Conservation (phyloP, 257 asterid species). For the Solanum chiquidenum region DNA sequence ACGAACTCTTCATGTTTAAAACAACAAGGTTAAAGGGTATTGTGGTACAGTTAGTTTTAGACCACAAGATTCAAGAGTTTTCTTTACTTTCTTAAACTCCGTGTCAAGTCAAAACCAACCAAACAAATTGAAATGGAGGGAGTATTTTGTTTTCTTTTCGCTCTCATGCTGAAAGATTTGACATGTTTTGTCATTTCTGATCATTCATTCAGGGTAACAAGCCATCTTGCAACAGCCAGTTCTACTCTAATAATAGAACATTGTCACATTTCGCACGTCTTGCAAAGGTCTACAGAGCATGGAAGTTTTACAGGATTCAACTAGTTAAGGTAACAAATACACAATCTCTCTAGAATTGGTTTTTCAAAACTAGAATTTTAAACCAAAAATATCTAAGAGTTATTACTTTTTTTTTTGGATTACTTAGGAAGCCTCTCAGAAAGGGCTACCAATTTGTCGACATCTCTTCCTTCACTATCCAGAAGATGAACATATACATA, state of each 20-base stretch:
- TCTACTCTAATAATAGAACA: slow-evolving; percentile 76
- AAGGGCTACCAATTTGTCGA: slow-evolving; percentile 87
- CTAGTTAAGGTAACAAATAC: slow-evolving; percentile 53
- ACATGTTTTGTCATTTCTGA: background rate
- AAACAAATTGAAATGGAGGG: accelerated
- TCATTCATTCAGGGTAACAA: slow-evolving; percentile 60
- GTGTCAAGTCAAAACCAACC: background rate
- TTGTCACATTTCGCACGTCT: slow-evolving; percentile 67
- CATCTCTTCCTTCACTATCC: slow-evolving; percentile 92
- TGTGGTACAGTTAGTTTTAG: background rate
- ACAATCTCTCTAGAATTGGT: background rate
- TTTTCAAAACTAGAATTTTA: background rate
- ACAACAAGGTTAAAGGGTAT: background rate
- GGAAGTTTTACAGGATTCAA: slow-evolving; percentile 88
- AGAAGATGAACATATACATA: slow-evolving; percentile 51
- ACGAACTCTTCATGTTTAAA: background rate
- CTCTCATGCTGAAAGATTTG: background rate
- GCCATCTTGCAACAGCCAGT: slow-evolving; percentile 67
- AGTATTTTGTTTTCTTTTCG: background rate
- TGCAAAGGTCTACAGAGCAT: slow-evolving; percentile 78
- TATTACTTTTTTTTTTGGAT: background rate
- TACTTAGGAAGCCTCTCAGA: slow-evolving; percentile 70
- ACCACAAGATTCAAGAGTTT: background rate
- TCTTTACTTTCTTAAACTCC: background rate
- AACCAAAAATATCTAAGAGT: background rate